Evolutionary conservation across 164 flowering plant genomes (phyloP), one percentile per base, ranked within the genome.

Genomic region (Nymphaea thermarum): DNA sequence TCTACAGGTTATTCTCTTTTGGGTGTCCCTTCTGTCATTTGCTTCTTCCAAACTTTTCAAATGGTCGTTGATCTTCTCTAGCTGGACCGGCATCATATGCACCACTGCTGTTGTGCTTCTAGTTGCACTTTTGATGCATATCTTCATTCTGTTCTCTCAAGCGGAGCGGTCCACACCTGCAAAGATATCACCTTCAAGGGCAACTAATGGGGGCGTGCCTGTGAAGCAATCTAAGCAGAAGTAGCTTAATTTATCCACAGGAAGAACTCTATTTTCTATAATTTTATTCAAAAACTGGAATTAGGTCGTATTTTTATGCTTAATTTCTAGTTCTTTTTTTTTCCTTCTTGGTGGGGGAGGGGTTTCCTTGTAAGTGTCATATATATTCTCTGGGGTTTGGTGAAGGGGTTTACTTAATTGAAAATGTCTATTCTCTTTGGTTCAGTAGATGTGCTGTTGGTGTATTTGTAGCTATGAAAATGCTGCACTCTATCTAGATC

Each of bases 51-150:
- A 76, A 63, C 72, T 84, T 70, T 70, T 84, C 66, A 68, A 77
- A 44, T 77, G 83, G 84, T 79, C 82, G 42, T 67, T 82, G 15
- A 66, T 87, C 43, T 69, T 86, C 11, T 80, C 86, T 3, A 81
- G 93, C 5, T 86, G 91, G 95, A 76, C 79, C 75, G 90, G 85
- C 72, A 68, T 86, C 65, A 81, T 80, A 45, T 68, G 80, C 42
- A 71, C 80, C 4, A 80, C 76, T 17, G 71, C 71, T 60, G 76
- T 78, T 64, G 70, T 91, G 76, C 78, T 71, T 43, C 65, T 86
- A 14, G 83, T 88, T 43, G 76, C 80, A 6, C 17, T 81, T 61
- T 66, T 84, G 4, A 85, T 90, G 97, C 88, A 87, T 55, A 74
- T 84, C 18, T 80, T 90, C 45, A 82, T 90, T 64, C 65, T 76